Evolutionary conservation across 495 filamentous ascomycete genomes (phyloP), one percentile per base, ranked within the genome.

Genomic region (Elaphomyces granulatus): DNA sequence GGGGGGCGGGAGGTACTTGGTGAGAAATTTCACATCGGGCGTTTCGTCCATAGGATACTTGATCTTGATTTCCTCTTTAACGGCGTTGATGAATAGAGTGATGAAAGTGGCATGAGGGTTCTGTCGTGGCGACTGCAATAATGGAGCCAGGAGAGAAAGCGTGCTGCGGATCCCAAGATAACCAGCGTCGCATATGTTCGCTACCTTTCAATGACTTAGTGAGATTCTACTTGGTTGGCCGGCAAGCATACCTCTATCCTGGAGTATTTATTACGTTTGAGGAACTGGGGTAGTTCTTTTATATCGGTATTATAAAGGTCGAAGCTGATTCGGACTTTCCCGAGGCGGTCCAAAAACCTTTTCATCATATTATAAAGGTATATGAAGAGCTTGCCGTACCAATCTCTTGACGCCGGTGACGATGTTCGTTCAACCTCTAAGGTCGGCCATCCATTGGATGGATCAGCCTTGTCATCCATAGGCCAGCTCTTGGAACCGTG

Each of bases 321-420:
- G n/a, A n/a, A n/a, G n/a, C n/a, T n/a, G n/a, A n/a, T n/a, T n/a
- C n/a, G n/a, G n/a, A n/a, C n/a, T n/a, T n/a, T n/a, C n/a, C n/a
- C n/a, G n/a, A n/a, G n/a, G n/a, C n/a, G n/a, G n/a, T n/a, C n/a
- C n/a, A n/a, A n/a, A n/a, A n/a, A n/a, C n/a, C n/a, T n/a, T n/a
- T n/a, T n/a, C n/a, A n/a, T n/a, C n/a, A n/a, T n/a, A n/a, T n/a
- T n/a, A 2, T 45, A 44, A 21, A 63, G 15, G 39, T 56, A 41
- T 18, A 34, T 45, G 36, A 46, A 58, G 2, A 63, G 23, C 20
- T 53, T 57, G 26, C 57, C 59, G 38, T 63, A 60, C 10, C 46
- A 28, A 36, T 62, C 56, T 16, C 45, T 41, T 12, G 35, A 42
- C 32, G 46, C 45, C 10, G 46, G 32, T 19, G 41, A 46, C 15